A percentile compares a stretch with the other conserved stretches of the same genome.
Evolutionary conservation across 441 rosid species (phyloP).

Genomic region (Heliophila coronopifolia): DNA sequence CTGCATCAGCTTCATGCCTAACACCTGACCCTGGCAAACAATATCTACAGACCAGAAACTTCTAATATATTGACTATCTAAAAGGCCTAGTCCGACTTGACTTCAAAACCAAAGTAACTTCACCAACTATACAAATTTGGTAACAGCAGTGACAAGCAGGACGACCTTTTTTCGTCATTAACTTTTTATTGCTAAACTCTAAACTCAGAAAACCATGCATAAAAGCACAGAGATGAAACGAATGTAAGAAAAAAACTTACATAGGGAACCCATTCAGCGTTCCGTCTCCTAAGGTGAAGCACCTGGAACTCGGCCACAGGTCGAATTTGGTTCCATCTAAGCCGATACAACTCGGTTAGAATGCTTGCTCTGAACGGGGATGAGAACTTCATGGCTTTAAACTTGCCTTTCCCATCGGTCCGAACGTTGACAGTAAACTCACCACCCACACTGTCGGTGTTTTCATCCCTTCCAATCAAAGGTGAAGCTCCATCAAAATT

Average conservation of each 20-base stretch:
- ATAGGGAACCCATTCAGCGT: slow-evolving; percentile 73
- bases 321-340: slow-evolving; percentile 60
- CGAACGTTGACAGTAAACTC: slow-evolving; percentile 85
- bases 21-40: background rate
- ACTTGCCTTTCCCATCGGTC: slow-evolving; percentile 90
- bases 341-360: slow-evolving; percentile 77
- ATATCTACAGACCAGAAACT: background rate
- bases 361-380: slow-evolving; percentile 74
- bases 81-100: slow-evolving; percentile 5
- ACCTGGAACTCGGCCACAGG: slow-evolving; percentile 83
- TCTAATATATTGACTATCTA: background rate
- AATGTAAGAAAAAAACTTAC: slow-evolving; percentile 41
- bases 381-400: slow-evolving; percentile 76
- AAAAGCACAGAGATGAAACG: slow-evolving; percentile 48
- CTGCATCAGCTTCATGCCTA: slow-evolving; percentile 1
- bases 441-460: slow-evolving; percentile 33
- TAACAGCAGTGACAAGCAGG: background rate
- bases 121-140: background rate
- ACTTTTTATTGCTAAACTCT: no score
- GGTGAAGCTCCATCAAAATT: slow-evolving; percentile 87
- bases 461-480: slow-evolving; percentile 69
- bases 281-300: slow-evolving; percentile 70
- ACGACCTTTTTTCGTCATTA: no score
- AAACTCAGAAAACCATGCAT: background rate
- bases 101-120: background rate